These are phyloP conservation scores for Trichosporon ovoides DNA, from an alignment of 1,284 basidiomycete genomes.

Conservation along the genomic window DNA sequence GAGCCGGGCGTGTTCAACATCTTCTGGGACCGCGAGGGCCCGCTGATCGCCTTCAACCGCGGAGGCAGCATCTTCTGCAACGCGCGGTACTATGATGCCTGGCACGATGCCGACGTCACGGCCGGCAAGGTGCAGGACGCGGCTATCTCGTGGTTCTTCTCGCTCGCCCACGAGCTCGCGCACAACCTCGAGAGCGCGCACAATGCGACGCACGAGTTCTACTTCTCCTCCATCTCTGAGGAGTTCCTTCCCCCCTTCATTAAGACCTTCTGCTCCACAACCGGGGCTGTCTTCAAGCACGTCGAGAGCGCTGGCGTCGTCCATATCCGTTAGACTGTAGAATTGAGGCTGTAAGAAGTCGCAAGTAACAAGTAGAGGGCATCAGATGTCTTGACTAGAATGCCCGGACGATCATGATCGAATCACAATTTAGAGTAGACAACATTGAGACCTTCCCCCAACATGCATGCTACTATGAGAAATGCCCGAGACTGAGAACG, in stretches of 20 bases:
- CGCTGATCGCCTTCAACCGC: constrained; percentile 88
- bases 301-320: background rate
- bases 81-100: constrained; percentile 75
- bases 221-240: constrained; percentile 85
- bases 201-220: constrained; percentile 71
- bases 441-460: no score
- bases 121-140: constrained; percentile 48
- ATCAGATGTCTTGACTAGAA: no score
- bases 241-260: constrained; percentile 49
- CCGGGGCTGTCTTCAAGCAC: background rate
- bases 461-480: no score
- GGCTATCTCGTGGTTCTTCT: constrained; percentile 80
- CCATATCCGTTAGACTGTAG: background rate
- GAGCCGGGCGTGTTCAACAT: constrained; percentile 68
- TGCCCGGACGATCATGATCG: no score
- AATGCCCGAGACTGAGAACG: no score
- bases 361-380: no score
- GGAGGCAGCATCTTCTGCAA: constrained; percentile 86
- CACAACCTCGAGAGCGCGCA: constrained; percentile 47
- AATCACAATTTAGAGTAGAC: no score
- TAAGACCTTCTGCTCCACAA: background rate
- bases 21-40: constrained; percentile 76
- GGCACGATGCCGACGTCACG: constrained; percentile 55
- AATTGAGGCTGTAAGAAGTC: no score
- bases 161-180: constrained; percentile 65